A percentile compares a stretch with the other conserved stretches of the same genome.
Evolutionary conservation across 192 early-diverging fungal genomes (phyloP).

Genomic region (Paraglomus occultum): DNA sequence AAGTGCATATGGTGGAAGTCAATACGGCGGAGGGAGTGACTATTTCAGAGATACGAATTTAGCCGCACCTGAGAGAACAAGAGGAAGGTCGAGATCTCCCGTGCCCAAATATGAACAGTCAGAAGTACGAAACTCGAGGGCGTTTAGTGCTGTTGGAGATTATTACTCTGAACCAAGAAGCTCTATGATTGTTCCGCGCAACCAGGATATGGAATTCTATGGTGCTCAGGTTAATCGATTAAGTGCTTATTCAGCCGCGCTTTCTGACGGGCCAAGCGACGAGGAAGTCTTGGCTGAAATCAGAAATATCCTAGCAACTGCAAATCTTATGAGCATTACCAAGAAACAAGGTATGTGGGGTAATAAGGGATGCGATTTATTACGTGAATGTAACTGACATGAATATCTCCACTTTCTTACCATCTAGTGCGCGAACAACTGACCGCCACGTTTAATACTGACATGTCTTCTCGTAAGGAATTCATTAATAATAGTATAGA

Average conservation of each 20-base stretch:
- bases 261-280: conserved; percentile 54
- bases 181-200: conserved; percentile 30
- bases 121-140: conserved; percentile 1
- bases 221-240: neutral
- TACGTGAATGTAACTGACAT: neutral
- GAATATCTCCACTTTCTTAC: neutral
- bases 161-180: conserved; percentile 18
- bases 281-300: conserved; percentile 68
- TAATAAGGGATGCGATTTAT: neutral
- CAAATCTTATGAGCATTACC: conserved; percentile 97
- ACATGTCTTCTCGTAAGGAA: conserved; percentile 78
- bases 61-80: neutral
- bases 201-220: conserved; percentile 17
- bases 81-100: conserved; percentile 16
- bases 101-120: conserved; percentile 13
- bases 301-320: conserved; percentile 77
- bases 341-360: conserved; percentile 79
- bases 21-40: conserved; percentile 26
- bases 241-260: neutral
- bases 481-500: conserved; percentile 90
- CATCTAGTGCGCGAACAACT: conserved; percentile 87
- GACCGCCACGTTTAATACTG: conserved; percentile 73
- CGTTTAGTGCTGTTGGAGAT: conserved; percentile 18
- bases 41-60: conserved; percentile 34
- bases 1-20: conserved; percentile 23